These are phyloP conservation scores for Phytophthora uliginosa DNA, from an alignment of 352 stramenopile genomes.

Conservation along the genomic window DNA sequence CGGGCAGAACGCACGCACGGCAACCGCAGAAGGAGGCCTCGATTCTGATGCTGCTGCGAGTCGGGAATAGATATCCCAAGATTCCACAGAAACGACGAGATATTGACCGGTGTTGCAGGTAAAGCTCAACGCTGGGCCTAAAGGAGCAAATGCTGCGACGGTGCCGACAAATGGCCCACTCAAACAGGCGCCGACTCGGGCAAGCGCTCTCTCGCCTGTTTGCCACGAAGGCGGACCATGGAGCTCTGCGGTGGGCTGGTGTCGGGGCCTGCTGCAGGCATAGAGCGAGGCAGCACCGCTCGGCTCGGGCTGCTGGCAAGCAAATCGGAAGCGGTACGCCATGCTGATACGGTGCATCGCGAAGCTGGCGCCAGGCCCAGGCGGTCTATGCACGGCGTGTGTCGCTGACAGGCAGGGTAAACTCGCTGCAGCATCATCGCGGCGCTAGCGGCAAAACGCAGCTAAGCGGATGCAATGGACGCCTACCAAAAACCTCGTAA, in stretches of 20 bases:
- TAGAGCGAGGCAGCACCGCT: constrained; percentile 7
- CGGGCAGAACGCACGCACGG: constrained; percentile 13
- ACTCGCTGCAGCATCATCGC: constrained; percentile 22
- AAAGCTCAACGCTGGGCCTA: neutral
- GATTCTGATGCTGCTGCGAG: constrained; percentile 13
- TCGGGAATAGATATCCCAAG: neutral
- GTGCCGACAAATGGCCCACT: neutral
- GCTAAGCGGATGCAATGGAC: no score
- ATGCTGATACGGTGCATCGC: constrained; percentile 35
- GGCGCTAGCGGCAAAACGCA: neutral
- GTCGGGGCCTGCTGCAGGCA: constrained; percentile 6
- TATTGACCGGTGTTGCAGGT: no score
- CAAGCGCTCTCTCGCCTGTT: constrained; percentile 34
- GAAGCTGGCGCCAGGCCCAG: constrained; percentile 24
- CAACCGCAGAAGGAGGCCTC: neutral
- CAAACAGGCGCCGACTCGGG: constrained; percentile 36
- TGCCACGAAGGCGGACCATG: constrained; percentile 24
- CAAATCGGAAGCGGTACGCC: constrained; percentile 19
- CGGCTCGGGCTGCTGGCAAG: constrained; percentile 5
- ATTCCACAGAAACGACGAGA: constrained; percentile 1
- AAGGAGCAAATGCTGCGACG: neutral
- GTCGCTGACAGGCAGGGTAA: constrained; percentile 17
- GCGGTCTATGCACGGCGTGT: constrained; percentile 30
- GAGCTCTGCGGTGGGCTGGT: neutral
- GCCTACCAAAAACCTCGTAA: no score